phyloP scores from a whole-genome alignment of 805 yeast genomes.

The Suhomyces sp. region DNA sequence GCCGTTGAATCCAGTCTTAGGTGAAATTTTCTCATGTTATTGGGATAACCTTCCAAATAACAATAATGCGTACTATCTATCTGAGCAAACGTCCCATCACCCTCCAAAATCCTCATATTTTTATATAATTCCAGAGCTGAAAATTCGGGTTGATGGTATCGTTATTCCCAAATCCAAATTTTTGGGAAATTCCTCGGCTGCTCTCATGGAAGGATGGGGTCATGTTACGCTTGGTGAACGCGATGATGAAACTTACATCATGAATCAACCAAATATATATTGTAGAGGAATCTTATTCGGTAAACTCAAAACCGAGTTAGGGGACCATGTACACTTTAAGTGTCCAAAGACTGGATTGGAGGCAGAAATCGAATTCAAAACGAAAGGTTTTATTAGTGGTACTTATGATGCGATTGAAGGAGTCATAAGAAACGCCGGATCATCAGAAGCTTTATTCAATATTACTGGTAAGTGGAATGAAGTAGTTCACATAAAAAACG shows the following conservation, averaged over 20 bases:
- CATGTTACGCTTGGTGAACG: conserved; percentile 65
- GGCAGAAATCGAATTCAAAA: conserved; percentile 89
- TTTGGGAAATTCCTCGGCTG: conserved; percentile 94
- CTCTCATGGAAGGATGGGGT: conserved; percentile 91
- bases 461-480: conserved; percentile 94
- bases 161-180: conserved; percentile 85
- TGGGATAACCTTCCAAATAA: conserved; percentile 82
- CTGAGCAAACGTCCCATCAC: conserved; percentile 97
- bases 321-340: conserved; percentile 82
- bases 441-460: conserved; percentile 57
- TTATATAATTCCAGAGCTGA: conserved; percentile 75
- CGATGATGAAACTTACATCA: conserved; percentile 72
- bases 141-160: conserved; percentile 85
- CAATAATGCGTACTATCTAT: conserved; percentile 70
- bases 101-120: conserved; percentile 98
- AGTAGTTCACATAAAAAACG: conserved; percentile 59
- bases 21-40: conserved; percentile 86
- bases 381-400: conserved; percentile 92
- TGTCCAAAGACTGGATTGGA: conserved; percentile 56
- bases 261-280: conserved; percentile 95
- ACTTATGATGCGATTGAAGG: conserved; percentile 90
- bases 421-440: conserved; percentile 44
- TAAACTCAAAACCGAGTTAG: conserved; percentile 82
- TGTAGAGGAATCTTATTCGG: conserved; percentile 94
- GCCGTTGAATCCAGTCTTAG: conserved; percentile 91